These are phyloP conservation scores for Emergomyces africanus DNA, from an alignment of 2,329 filamentous ascomycete genomes.

Conservation along the genomic window DNA sequence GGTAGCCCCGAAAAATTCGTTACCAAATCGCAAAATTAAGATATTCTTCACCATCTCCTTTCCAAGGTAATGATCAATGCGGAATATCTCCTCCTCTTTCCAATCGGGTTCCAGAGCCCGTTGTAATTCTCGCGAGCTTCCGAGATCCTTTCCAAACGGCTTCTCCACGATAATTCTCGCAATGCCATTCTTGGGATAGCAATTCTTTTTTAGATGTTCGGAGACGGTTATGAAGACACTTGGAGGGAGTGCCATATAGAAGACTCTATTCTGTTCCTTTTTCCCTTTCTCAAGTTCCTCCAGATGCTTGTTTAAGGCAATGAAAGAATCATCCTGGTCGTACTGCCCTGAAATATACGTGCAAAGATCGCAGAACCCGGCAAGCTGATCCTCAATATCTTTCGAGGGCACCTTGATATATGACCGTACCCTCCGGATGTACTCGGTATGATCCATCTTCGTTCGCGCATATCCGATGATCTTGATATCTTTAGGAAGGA, in stretches of 20 bases:
- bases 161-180: constrained; percentile 97
- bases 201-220: constrained; percentile 92
- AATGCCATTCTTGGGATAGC: constrained; percentile 84
- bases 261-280: constrained; percentile 78
- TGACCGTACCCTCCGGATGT: constrained; percentile 83
- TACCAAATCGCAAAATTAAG: constrained; percentile 91
- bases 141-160: constrained; percentile 94
- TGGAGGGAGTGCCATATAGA: constrained; percentile 98
- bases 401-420: constrained; percentile 99
- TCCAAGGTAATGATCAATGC: constrained; percentile 97
- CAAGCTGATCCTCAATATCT: constrained; percentile 88
- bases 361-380: constrained; percentile 79
- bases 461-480: constrained; percentile 98
- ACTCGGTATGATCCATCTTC: constrained; percentile 98
- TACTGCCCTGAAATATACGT: constrained; percentile 96
- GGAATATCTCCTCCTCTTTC: constrained; percentile 98
- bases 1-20: constrained; percentile 95
- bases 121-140: constrained; percentile 86
- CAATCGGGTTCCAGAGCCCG: constrained; percentile 93
- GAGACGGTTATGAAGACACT: constrained; percentile 98
- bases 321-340: constrained; percentile 90
- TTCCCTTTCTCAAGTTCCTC: constrained; percentile 71
- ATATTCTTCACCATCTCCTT: constrained; percentile 99
- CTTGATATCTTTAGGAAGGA: constrained; percentile 87
- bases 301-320: constrained; percentile 71